These are phyloP conservation scores for Collybia nuda DNA, from an alignment of 768 basidiomycete species.

Conservation along the genomic window DNA sequence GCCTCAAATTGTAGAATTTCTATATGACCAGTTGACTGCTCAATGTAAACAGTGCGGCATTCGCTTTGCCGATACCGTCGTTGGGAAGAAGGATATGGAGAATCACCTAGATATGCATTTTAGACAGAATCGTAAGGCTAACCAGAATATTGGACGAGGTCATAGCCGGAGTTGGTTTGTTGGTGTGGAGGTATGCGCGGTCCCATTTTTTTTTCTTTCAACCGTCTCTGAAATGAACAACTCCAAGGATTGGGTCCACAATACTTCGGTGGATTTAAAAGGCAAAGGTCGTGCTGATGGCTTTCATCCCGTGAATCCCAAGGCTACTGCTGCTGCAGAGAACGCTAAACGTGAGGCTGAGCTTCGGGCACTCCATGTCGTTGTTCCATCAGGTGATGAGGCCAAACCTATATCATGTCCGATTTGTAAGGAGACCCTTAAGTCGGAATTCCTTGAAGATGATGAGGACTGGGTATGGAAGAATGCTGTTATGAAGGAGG, in stretches of 20 bases:
- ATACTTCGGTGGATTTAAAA: slow-evolving; percentile 57
- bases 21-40: slow-evolving; percentile 73
- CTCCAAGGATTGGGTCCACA: slow-evolving; percentile 91
- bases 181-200: slow-evolving; percentile 65
- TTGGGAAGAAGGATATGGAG: slow-evolving; percentile 77
- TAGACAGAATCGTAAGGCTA: slow-evolving; percentile 84
- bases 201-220: background rate
- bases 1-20: slow-evolving; percentile 58
- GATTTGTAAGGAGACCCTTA: slow-evolving; percentile 92
- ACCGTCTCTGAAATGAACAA: slow-evolving; percentile 12
- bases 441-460: slow-evolving; percentile 90
- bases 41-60: slow-evolving; percentile 95
- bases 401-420: slow-evolving; percentile 85
- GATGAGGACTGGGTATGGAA: slow-evolving; percentile 99
- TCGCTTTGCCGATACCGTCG: slow-evolving; percentile 72
- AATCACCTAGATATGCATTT: slow-evolving; percentile 97
- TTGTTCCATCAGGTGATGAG: slow-evolving; percentile 89
- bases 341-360: slow-evolving; percentile 74
- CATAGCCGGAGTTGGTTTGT: slow-evolving; percentile 92
- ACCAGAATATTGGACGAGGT: slow-evolving; percentile 76
- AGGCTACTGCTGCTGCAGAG: slow-evolving; percentile 60
- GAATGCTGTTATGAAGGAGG: slow-evolving; percentile 85
- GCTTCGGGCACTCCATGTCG: slow-evolving; percentile 75
- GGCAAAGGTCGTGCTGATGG: slow-evolving; percentile 68
- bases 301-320: slow-evolving; percentile 48